These are phyloP conservation scores for Amyloporia xantha DNA, from an alignment of 768 basidiomycete species.

Conservation along the genomic window DNA sequence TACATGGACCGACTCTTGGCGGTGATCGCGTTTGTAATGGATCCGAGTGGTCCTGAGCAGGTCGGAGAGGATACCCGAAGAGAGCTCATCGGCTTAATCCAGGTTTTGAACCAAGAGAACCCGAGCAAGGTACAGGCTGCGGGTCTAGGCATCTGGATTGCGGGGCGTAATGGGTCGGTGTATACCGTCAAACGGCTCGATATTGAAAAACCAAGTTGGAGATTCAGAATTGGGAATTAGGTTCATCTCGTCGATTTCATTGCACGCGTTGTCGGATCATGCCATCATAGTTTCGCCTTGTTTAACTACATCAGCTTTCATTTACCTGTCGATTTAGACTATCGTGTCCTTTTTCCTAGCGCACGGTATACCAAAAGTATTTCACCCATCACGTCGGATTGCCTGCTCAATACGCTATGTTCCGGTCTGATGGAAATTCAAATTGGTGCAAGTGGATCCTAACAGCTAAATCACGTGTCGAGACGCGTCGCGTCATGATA, in stretches of 20 bases:
- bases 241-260: neutral
- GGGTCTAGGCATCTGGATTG: conserved; percentile 53
- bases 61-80: conserved; percentile 72
- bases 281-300: neutral
- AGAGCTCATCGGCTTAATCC: conserved; percentile 70
- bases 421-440: neutral
- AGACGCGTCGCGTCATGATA: neutral
- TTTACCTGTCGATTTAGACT: neutral
- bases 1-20: conserved; percentile 74
- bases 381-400: neutral
- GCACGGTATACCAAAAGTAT: neutral
- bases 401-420: neutral
- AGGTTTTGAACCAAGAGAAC: conserved; percentile 63
- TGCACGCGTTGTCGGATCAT: neutral
- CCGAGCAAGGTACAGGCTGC: conserved; percentile 78
- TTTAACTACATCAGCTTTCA: neutral
- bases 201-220: neutral
- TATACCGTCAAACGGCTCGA: neutral
- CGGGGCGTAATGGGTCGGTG: conserved; percentile 3
- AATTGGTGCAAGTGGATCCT: neutral
- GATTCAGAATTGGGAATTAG: neutral
- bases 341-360: neutral
- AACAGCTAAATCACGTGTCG: too few relatives aligned
- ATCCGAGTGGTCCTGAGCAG: conserved; percentile 68
- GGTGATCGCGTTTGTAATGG: conserved; percentile 78